phyloP scores from a whole-genome alignment of 2,329 filamentous ascomycete species.

The Fusarium siculi region DNA sequence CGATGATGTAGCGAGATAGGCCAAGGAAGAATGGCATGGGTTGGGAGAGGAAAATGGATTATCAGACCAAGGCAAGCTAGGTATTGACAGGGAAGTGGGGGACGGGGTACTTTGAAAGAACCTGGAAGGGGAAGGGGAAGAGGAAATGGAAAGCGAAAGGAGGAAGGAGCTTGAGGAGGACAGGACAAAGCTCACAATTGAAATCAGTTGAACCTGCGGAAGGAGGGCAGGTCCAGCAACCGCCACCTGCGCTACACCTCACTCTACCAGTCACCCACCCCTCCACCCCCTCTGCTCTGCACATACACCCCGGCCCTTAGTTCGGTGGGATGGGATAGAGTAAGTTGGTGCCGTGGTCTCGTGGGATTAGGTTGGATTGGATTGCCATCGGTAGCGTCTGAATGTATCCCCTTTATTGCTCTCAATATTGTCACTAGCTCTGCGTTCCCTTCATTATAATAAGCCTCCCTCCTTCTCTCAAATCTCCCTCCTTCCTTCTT shows the following conservation, averaged over 20 bases:
- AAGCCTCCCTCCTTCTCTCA: conserved; percentile 32
- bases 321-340: conserved; percentile 9
- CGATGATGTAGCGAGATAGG: conserved; percentile 38
- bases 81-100: conserved; percentile 11
- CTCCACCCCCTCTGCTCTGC: background rate
- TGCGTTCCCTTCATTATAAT: conserved; percentile 38
- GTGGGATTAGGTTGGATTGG: conserved; percentile 25
- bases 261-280: background rate
- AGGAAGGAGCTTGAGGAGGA: conserved; percentile 14
- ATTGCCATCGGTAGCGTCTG: conserved; percentile 16
- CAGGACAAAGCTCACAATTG: conserved; percentile 1
- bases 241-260: conserved; percentile 3
- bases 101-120: conserved; percentile 7
- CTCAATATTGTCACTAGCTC: conserved; percentile 24
- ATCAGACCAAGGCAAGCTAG: background rate
- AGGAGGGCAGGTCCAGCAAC: background rate
- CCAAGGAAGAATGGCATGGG: conserved; percentile 29
- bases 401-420: conserved; percentile 34
- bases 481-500: conserved; percentile 18
- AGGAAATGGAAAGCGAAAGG: conserved; percentile 2
- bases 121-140: conserved; percentile 9
- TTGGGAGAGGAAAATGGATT: background rate
- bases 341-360: conserved; percentile 14
- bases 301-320: background rate
- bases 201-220: conserved; percentile 12